Conservation (phyloP, 208 protist species). For the Trypanosoma boissoni region DNA sequence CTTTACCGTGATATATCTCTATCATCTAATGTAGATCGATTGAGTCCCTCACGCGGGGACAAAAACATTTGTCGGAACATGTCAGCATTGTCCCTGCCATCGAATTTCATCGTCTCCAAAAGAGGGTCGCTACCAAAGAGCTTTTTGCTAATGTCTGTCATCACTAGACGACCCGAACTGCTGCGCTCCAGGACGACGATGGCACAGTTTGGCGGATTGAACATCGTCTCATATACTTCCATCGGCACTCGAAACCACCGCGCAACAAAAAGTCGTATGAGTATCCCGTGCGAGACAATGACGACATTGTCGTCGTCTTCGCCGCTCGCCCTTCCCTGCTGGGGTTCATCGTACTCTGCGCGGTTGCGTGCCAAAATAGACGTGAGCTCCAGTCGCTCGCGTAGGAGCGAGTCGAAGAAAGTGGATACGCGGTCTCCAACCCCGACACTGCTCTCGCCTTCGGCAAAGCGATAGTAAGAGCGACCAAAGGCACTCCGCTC, state of each 20-base stretch:
- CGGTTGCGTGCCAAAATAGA: conserved; percentile 20
- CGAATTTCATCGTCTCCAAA: conserved; percentile 82
- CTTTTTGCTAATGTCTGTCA: conserved; percentile 78
- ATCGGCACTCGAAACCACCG: conserved; percentile 83
- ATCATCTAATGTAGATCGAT: background rate
- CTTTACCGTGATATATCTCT: background rate
- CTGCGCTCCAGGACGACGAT: conserved; percentile 80
- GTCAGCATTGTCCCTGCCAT: conserved; percentile 55
- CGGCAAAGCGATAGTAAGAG: conserved; percentile 91
- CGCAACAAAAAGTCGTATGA: conserved; percentile 83
- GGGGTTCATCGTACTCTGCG: conserved; percentile 13
- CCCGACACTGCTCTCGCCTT: conserved; percentile 88
- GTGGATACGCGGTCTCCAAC: conserved; percentile 87
- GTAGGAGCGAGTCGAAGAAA: conserved; percentile 87
- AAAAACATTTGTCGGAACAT: conserved; percentile 67
- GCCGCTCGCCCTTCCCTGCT: background rate
- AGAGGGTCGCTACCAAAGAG: conserved; percentile 83
- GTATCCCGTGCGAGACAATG: conserved; percentile 84
- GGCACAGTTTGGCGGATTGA: conserved; percentile 86
- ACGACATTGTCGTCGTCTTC: conserved; percentile 79
- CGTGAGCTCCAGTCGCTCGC: conserved; percentile 65
- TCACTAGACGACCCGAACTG: conserved; percentile 59
- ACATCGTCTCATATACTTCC: conserved; percentile 86
- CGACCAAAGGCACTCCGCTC: conserved; percentile 74
- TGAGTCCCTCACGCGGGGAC: background rate